phyloP scores from a whole-genome alignment of 108 stramenopile genomes.

The Pseudonitzschia delicatissima region DNA sequence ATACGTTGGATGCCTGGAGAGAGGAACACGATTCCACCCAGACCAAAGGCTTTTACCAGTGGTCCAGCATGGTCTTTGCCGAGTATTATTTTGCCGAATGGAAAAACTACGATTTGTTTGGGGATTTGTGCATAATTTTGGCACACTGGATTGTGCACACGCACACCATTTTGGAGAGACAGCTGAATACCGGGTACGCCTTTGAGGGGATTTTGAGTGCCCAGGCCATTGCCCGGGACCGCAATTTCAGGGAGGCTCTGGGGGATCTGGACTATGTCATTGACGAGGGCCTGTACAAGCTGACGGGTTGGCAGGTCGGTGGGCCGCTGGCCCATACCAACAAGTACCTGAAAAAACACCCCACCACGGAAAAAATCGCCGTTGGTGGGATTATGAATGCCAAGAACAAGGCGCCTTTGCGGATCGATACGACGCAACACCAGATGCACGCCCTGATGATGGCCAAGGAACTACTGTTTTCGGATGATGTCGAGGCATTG shows the following conservation, averaged over 20 bases:
- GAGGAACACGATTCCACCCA: slow-evolving; percentile 10
- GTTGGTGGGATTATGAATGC: slow-evolving; percentile 26
- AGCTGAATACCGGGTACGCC: slow-evolving; percentile 23
- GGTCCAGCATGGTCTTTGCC: slow-evolving; percentile 20
- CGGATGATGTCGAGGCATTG: too few relatives aligned
- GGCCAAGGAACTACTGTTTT: slow-evolving; percentile 1
- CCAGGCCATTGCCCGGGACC: background rate
- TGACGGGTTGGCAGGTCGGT: slow-evolving; percentile 25
- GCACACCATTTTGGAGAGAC: slow-evolving; percentile 10
- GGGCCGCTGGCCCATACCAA: slow-evolving; percentile 26
- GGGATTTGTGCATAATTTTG: slow-evolving; percentile 16
- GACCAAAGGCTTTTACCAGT: slow-evolving; percentile 34
- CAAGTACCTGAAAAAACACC: slow-evolving; percentile 10
- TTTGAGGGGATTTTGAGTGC: slow-evolving; percentile 25
- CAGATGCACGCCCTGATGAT: slow-evolving; percentile 35
- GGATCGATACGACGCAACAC: slow-evolving; percentile 33
- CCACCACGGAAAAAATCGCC: slow-evolving; percentile 16
- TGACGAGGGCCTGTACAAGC: slow-evolving; percentile 24
- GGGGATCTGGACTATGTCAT: slow-evolving; percentile 3
- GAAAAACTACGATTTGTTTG: slow-evolving; percentile 4
- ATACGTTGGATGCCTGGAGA: slow-evolving; percentile 22
- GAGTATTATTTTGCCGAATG: slow-evolving; percentile 21
- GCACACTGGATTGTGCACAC: slow-evolving; percentile 29
- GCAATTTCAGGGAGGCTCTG: background rate
- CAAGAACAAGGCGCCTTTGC: background rate